Evolutionary conservation across 1,284 basidiomycete genomes (phyloP).

Genomic region (Cryptococcus floricola): DNA sequence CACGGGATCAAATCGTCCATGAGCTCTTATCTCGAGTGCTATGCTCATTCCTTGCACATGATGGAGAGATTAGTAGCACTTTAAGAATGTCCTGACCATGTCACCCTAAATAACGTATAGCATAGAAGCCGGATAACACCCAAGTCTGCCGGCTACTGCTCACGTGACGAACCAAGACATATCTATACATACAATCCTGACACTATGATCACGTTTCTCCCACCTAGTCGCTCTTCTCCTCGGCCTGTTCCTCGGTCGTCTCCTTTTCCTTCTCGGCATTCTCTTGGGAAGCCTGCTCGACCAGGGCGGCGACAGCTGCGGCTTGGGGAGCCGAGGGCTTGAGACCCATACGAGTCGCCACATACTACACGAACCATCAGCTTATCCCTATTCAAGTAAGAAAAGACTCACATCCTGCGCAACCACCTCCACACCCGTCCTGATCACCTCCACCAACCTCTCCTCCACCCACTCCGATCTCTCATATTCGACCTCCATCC

Average conservation of each 20-base stretch:
- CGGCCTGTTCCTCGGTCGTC: neutral
- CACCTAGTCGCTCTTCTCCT: conserved; percentile 2
- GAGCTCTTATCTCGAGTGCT: no score
- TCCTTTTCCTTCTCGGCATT: neutral
- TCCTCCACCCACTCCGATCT: conserved; percentile 92
- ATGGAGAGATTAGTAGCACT: no score
- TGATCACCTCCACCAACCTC: conserved; percentile 74
- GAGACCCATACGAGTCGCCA: conserved; percentile 47
- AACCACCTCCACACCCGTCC: conserved; percentile 75
- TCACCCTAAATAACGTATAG: no score
- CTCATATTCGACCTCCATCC: conserved; percentile 83
- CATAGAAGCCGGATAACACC: no score
- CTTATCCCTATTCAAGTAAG: neutral
- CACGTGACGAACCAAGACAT: no score
- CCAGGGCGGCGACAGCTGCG: conserved; percentile 11
- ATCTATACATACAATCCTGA: no score
- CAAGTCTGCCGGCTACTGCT: no score
- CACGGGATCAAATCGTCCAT: no score
- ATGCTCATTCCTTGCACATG: no score
- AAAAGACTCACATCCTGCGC: conserved; percentile 63
- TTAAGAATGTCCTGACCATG: no score
- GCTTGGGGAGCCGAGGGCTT: conserved; percentile 30
- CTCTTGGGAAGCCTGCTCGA: conserved; percentile 12
- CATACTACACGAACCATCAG: conserved; percentile 30
- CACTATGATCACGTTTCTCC: no score